Conservation (phyloP, 257 asterid genomes). For the Solanum verrucosum region DNA sequence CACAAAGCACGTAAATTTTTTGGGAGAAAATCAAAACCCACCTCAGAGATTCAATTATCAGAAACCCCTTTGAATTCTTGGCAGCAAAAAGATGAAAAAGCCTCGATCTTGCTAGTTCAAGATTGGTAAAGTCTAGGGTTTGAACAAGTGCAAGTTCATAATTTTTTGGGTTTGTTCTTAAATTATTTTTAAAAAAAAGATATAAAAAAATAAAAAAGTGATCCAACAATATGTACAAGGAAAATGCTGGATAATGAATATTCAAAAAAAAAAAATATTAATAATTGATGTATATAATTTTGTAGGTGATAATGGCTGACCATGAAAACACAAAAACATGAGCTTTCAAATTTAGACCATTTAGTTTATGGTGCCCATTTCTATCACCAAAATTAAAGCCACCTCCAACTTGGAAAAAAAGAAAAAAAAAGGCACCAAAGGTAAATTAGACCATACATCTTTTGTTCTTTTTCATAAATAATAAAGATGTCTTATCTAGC, state of each 20-base stretch:
- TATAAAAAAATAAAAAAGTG: background rate
- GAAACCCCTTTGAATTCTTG: background rate
- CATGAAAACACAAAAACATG: background rate
- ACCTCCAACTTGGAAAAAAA: background rate
- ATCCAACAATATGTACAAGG: background rate
- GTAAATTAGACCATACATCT: background rate
- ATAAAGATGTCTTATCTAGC: background rate
- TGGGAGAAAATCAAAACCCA: background rate
- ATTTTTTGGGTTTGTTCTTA: background rate
- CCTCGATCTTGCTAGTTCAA: background rate
- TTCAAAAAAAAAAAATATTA: background rate
- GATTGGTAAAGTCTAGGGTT: background rate
- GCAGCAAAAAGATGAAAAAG: background rate
- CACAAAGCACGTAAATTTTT: background rate
- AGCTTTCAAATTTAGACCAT: background rate
- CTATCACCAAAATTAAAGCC: background rate
- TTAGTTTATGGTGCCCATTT: background rate
- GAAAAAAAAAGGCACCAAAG: background rate
- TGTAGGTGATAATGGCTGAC: background rate
- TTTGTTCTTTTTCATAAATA: background rate
- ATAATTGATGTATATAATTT: background rate
- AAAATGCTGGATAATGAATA: background rate
- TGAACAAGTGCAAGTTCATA: background rate
- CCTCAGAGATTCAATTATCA: background rate
- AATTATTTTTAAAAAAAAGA: accelerated